Conservation (phyloP, 1,284 basidiomycete species). For the Sanguinoderma infundibulare region DNA sequence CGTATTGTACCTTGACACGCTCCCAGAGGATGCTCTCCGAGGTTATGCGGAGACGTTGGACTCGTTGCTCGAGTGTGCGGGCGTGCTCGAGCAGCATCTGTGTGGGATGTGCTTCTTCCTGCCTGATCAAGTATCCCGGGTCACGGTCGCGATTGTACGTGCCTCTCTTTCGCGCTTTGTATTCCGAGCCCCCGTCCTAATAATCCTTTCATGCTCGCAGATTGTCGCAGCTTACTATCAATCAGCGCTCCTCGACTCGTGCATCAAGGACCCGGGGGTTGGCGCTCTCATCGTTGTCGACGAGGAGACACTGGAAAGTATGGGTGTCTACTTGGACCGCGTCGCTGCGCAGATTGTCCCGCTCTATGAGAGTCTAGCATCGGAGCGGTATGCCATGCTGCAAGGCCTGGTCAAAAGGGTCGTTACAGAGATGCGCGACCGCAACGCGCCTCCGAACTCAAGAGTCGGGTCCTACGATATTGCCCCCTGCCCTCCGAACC, state of each 20-base stretch:
- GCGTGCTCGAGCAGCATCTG: constrained; percentile 15
- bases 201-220: not conserved
- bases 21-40: not conserved
- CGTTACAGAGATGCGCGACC: not conserved
- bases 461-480: not conserved
- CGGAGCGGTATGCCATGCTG: not conserved
- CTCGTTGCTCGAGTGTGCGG: constrained; percentile 9
- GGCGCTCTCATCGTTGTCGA: constrained; percentile 1
- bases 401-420: not conserved
- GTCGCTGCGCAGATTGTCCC: constrained; percentile 2
- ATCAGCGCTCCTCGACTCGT: not conserved
- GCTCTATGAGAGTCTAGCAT: not conserved
- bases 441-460: not conserved
- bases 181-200: not conserved
- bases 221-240: constrained; percentile 12
- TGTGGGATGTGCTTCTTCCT: constrained; percentile 8
- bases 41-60: not conserved
- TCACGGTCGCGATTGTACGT: constrained; percentile 20
- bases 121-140: constrained; percentile 1
- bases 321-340: constrained; percentile 8
- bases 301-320: not conserved
- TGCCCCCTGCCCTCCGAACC: not conserved
- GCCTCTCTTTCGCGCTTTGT: too few species aligned
- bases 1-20: not conserved
- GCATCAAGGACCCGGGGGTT: not conserved